Conservation (phyloP, 169 alveolate genomes). For the Perkinsus marinus region DNA sequence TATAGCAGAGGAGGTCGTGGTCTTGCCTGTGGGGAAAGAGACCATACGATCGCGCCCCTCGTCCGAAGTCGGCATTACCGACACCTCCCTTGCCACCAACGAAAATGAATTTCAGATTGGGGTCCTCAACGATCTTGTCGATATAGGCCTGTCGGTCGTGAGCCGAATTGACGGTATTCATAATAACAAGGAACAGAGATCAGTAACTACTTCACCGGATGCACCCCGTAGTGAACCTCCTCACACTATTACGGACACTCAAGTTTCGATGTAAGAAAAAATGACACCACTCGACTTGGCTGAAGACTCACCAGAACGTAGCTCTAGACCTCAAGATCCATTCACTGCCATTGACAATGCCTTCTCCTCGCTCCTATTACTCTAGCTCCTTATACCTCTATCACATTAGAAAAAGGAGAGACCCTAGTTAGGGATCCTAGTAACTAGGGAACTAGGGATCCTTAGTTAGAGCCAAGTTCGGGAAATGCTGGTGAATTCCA, state of each 20-base stretch:
- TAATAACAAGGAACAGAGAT: background rate
- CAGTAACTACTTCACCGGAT: too few species aligned
- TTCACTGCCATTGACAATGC: background rate
- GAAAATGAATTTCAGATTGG: conserved; percentile 62
- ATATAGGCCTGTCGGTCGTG: background rate
- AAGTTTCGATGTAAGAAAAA: too few species aligned
- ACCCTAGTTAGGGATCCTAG: too few species aligned
- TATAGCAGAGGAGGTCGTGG: background rate
- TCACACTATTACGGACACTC: too few species aligned
- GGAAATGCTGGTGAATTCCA: too few species aligned
- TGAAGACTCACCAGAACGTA: background rate
- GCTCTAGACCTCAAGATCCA: background rate
- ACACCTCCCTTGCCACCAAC: conserved; percentile 92
- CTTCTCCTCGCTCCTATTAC: background rate
- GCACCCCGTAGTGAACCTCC: too few species aligned
- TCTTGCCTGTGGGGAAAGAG: conserved; percentile 53
- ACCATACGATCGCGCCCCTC: conserved; percentile 43
- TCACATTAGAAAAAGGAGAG: too few species aligned
- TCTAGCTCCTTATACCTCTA: background rate
- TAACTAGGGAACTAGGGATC: too few species aligned
- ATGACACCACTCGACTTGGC: background rate
- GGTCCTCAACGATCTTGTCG: background rate
- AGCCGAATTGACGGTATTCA: background rate
- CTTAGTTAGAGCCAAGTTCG: too few species aligned
- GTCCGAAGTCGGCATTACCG: conserved; percentile 76